Percentiles rank a stretch among this genome's conserved stretches.
Conservation (phyloP, 106 monocot genomes). For the Apostasia ramifera region DNA sequence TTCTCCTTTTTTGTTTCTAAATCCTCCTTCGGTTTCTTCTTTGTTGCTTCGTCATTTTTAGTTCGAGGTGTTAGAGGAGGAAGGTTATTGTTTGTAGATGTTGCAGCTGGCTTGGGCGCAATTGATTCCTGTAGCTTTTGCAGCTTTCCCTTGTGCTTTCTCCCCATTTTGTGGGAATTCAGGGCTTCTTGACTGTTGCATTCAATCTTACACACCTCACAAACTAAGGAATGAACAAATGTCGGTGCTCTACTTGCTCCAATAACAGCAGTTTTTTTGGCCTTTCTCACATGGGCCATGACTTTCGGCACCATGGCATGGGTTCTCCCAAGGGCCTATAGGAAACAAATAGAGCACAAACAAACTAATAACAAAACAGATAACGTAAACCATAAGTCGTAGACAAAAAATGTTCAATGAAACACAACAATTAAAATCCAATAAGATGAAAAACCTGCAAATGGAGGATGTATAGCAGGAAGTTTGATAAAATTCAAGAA, state of each 20-base stretch:
- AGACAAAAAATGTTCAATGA: too few species aligned
- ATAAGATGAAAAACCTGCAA: too few species aligned
- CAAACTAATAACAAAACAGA: too few species aligned
- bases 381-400: too few species aligned
- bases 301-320: background rate
- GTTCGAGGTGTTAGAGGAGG: background rate
- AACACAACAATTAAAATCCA: too few species aligned
- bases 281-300: background rate
- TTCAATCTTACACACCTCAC: constrained; percentile 30
- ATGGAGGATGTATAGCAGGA: too few species aligned
- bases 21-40: constrained; percentile 8
- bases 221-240: background rate
- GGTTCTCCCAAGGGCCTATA: background rate
- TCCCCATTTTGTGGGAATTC: constrained; percentile 26
- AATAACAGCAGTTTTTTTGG: background rate
- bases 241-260: background rate
- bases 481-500: too few species aligned
- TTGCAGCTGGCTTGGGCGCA: constrained; percentile 10
- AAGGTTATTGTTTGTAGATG: background rate
- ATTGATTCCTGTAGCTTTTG: constrained; percentile 13
- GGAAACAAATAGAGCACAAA: background rate
- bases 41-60: background rate
- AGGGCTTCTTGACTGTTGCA: constrained; percentile 25
- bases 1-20: constrained; percentile 45
- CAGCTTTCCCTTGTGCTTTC: constrained; percentile 24